These are phyloP conservation scores for Rosa chinensis DNA, from an alignment of 306 rosid genomes.

Conservation along the genomic window DNA sequence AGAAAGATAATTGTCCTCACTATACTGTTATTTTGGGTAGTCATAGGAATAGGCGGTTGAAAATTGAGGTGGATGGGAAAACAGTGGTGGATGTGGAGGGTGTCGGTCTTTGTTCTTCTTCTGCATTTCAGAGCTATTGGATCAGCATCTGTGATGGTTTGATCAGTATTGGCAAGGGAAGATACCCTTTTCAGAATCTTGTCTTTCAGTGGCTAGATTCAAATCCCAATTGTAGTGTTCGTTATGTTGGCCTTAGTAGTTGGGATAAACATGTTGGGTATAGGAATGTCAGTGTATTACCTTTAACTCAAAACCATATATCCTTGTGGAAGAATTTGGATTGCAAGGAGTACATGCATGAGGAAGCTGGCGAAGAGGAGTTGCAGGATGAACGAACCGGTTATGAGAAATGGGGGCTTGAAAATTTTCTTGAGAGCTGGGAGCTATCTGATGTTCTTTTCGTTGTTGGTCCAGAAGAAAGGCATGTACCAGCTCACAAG, in stretches of 20 bases:
- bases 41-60: conserved; percentile 77
- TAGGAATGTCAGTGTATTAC: conserved; percentile 76
- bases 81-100: conserved; percentile 83
- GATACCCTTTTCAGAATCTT: conserved; percentile 79
- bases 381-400: conserved; percentile 40
- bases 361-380: conserved; percentile 46
- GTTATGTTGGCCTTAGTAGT: conserved; percentile 88
- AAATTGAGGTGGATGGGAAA: conserved; percentile 76
- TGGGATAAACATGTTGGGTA: conserved; percentile 97
- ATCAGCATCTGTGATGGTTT: conserved; percentile 86
- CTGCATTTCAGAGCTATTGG: conserved; percentile 92
- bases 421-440: conserved; percentile 74
- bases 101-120: conserved; percentile 72
- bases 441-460: conserved; percentile 73
- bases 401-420: conserved; percentile 80
- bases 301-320: conserved; percentile 53
- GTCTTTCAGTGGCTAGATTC: conserved; percentile 92
- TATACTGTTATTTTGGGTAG: conserved; percentile 90
- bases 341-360: conserved; percentile 46
- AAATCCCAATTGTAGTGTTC: conserved; percentile 71
- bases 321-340: conserved; percentile 61
- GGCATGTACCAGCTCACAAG: conserved; percentile 86
- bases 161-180: conserved; percentile 83
- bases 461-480: conserved; percentile 60
- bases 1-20: conserved; percentile 85